phyloP scores from a whole-genome alignment of 176 grass and related monocot species.

The Juncus effusus region DNA sequence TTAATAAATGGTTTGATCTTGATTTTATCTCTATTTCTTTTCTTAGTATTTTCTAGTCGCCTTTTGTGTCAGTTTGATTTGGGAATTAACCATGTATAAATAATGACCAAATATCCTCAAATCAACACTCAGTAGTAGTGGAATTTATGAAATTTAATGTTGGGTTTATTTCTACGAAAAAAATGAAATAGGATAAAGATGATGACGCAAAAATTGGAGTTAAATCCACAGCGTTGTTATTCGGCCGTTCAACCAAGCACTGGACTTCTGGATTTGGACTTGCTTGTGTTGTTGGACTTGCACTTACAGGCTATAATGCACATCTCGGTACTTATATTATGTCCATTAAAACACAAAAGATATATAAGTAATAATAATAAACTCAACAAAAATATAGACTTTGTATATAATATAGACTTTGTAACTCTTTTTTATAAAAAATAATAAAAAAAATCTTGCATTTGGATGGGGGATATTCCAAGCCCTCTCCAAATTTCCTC shows the following conservation, averaged over 20 bases:
- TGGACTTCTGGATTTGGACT: constrained; percentile 44
- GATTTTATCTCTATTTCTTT: background rate
- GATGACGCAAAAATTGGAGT: constrained; percentile 41
- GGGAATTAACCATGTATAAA: background rate
- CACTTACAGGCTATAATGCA: constrained; percentile 39
- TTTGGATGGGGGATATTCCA: too few relatives aligned
- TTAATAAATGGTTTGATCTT: background rate
- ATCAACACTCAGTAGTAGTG: too few relatives aligned
- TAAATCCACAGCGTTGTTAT: constrained; percentile 47
- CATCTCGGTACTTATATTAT: constrained; percentile 31
- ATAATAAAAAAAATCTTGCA: too few relatives aligned
- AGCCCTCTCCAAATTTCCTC: too few relatives aligned
- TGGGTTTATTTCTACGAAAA: background rate
- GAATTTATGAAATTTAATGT: too few relatives aligned
- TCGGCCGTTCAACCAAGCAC: constrained; percentile 30
- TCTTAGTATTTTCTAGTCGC: background rate
- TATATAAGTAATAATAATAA: background rate
- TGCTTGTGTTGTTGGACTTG: constrained; percentile 31
- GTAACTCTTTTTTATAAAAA: too few relatives aligned
- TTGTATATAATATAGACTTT: background rate
- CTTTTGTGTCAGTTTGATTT: background rate
- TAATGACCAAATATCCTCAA: background rate
- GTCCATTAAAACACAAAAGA: background rate
- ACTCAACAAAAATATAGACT: background rate
- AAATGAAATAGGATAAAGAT: constrained; percentile 34